Evolutionary conservation across 768 basidiomycete species (phyloP).

Genomic region (Leccinum subgranulosum): DNA sequence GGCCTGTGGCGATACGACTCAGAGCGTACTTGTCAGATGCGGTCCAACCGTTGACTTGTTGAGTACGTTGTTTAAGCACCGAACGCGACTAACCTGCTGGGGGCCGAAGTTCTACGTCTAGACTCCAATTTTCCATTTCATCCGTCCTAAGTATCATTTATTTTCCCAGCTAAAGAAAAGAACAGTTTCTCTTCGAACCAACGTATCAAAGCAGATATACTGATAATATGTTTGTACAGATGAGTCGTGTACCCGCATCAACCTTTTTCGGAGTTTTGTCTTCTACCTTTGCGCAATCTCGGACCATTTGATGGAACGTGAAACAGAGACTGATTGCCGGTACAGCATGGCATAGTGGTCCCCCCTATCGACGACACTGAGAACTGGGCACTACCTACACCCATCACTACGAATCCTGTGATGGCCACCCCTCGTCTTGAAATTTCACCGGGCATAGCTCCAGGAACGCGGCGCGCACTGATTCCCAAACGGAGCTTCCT

Average conservation of each 20-base stretch:
- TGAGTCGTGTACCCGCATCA: background rate
- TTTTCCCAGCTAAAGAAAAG: background rate
- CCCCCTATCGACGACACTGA: background rate
- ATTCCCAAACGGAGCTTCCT: background rate
- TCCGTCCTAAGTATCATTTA: background rate
- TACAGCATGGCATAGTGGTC: no score
- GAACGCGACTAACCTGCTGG: background rate
- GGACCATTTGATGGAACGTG: background rate
- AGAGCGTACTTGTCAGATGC: background rate
- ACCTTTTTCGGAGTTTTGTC: background rate
- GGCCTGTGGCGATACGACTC: background rate
- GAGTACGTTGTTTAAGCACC: background rate
- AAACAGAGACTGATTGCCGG: no score
- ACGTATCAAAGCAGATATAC: background rate
- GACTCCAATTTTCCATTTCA: background rate
- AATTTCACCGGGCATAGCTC: background rate
- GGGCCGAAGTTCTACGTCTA: background rate
- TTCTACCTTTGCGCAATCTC: background rate
- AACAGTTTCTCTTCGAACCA: background rate
- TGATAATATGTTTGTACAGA: background rate
- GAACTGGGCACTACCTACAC: background rate
- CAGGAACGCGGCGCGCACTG: background rate
- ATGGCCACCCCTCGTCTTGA: background rate
- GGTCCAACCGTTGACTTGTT: background rate
- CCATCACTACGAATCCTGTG: background rate